Percentiles rank a stretch among this genome's conserved stretches.
Evolutionary conservation across 768 basidiomycete species (phyloP).

Genomic region (Lyophyllum decastes): DNA sequence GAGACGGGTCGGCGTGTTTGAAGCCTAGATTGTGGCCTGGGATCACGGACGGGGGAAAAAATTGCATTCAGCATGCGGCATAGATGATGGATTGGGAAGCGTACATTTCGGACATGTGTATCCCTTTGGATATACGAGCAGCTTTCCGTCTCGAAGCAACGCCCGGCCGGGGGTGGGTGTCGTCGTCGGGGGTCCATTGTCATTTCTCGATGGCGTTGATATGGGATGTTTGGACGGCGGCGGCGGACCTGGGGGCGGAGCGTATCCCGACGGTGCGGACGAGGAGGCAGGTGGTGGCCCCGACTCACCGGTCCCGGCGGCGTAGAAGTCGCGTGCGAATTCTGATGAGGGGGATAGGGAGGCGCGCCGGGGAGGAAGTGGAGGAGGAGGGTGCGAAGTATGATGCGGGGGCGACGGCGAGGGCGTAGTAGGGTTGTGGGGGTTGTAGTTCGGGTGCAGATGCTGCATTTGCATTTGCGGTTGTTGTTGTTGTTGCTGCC

Average conservation of each 20-base stretch:
- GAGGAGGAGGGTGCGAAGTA: neutral
- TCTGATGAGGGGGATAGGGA: constrained; percentile 38
- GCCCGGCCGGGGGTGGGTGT: constrained; percentile 68
- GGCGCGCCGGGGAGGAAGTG: constrained; percentile 24
- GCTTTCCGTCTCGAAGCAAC: constrained; percentile 56
- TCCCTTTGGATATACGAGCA: constrained; percentile 71
- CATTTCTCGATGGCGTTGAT: too few species aligned
- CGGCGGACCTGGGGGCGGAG: neutral
- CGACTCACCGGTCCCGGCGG: constrained; percentile 36
- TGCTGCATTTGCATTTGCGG: too few species aligned
- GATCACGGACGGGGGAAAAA: neutral
- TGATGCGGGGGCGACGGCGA: neutral
- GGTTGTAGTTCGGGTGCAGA: constrained; percentile 13
- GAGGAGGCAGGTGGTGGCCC: neutral
- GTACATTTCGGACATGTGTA: constrained; percentile 70
- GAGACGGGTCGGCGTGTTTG: constrained; percentile 63
- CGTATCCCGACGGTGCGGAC: constrained; percentile 15
- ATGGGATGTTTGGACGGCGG: too few species aligned
- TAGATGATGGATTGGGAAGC: constrained; percentile 13
- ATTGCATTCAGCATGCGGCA: neutral
- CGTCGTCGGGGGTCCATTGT: constrained; percentile 54
- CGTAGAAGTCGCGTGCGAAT: constrained; percentile 66
- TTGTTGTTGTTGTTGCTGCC: constrained; percentile 10
- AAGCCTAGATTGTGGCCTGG: constrained; percentile 76
- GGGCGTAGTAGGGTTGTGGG: neutral